Conservation (phyloP, 768 basidiomycete genomes). For the Termitomyces sp. region DNA sequence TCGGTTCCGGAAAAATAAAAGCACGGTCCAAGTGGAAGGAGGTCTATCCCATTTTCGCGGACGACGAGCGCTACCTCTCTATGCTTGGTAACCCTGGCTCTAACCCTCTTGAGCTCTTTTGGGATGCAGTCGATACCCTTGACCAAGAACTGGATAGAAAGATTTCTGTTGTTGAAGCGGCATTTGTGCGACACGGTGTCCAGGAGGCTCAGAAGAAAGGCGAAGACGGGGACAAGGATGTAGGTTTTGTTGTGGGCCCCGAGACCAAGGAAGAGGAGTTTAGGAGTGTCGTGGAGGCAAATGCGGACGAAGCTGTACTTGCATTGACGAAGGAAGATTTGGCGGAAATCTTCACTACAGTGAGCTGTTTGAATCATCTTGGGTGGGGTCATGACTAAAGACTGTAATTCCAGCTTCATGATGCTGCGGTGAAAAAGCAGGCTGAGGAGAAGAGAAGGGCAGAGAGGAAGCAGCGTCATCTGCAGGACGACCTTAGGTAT, state of each 20-base stretch:
- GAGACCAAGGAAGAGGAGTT: constrained; percentile 69
- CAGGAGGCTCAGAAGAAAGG: constrained; percentile 23
- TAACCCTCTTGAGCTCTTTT: constrained; percentile 93
- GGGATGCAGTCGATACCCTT: constrained; percentile 85
- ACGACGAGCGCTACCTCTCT: constrained; percentile 78
- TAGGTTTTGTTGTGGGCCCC: constrained; percentile 36
- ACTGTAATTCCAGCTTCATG: constrained; percentile 51
- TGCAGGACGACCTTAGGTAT: constrained; percentile 95
- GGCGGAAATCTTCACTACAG: constrained; percentile 54
- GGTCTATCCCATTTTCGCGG: constrained; percentile 69
- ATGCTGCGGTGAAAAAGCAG: constrained; percentile 64
- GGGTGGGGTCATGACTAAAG: not conserved
- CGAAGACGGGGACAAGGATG: constrained; percentile 19
- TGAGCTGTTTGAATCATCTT: constrained; percentile 27
- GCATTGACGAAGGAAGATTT: constrained; percentile 49
- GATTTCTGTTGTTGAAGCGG: constrained; percentile 61
- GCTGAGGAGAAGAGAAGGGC: constrained; percentile 83
- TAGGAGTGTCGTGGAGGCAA: constrained; percentile 44
- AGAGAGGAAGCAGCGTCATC: constrained; percentile 79
- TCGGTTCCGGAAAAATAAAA: constrained; percentile 59
- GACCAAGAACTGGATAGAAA: constrained; percentile 84
- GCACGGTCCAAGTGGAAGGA: constrained; percentile 91
- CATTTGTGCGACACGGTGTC: constrained; percentile 45
- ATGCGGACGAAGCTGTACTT: constrained; percentile 46
- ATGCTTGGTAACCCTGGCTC: constrained; percentile 93